A percentile compares a stretch with the other conserved stretches of the same genome.
Evolutionary conservation across 129 eudicot species (phyloP).

Genomic region (Erigeron canadensis): DNA sequence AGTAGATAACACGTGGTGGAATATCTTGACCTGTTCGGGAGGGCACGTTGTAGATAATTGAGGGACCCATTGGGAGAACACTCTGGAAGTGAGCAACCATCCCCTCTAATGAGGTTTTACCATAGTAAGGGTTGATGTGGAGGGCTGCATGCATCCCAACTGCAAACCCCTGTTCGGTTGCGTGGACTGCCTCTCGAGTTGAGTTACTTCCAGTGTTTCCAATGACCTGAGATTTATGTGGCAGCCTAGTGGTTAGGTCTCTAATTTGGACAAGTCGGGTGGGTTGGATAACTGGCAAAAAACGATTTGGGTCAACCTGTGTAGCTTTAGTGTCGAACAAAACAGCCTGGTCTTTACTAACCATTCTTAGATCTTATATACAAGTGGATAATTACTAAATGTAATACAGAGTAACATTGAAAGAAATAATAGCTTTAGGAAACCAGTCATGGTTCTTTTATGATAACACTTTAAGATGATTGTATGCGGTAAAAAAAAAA

Average conservation of each 20-base stretch:
- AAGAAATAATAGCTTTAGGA: no score
- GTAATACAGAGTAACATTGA: no score
- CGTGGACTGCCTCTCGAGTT: conserved; percentile 69
- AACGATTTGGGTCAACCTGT: background rate
- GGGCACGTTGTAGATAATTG: conserved; percentile 63
- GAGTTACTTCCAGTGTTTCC: conserved; percentile 78
- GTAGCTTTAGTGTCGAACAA: background rate
- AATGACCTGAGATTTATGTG: conserved; percentile 30
- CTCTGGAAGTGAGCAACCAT: conserved; percentile 54
- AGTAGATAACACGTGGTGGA: conserved; percentile 50
- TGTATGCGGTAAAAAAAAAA: no score
- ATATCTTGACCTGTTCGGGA: conserved; percentile 71
- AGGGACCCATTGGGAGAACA: conserved; percentile 69
- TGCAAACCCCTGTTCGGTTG: conserved; percentile 66
- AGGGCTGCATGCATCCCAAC: conserved; percentile 81
- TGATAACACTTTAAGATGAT: no score
- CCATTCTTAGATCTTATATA: background rate
- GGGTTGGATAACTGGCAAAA: background rate
- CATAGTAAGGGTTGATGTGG: conserved; percentile 74
- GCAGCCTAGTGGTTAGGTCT: background rate
- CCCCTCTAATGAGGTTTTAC: conserved; percentile 63
- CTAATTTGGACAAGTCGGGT: background rate
- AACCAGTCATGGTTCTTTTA: no score
- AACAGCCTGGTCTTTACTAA: background rate
- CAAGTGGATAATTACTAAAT: no score